Conservation (phyloP, 2,329 filamentous ascomycete species). For the Arthrinium phaeospermum region DNA sequence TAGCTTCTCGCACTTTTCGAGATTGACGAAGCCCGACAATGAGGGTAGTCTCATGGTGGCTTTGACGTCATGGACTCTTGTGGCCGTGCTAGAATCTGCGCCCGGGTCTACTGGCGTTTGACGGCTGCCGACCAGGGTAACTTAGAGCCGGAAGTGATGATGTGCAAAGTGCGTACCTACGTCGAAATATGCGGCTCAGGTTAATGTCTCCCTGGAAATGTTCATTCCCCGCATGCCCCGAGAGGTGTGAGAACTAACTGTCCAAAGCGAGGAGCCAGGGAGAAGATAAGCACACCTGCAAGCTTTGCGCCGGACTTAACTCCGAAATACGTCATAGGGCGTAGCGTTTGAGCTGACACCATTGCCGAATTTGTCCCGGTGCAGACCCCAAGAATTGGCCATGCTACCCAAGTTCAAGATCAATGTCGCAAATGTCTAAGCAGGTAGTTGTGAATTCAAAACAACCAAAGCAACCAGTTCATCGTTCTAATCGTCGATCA, state of each 20-base stretch:
- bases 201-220: neutral
- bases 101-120: neutral
- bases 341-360: neutral
- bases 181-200: neutral
- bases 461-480: no score
- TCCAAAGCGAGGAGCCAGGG: neutral
- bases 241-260: neutral
- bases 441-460: neutral
- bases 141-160: neutral
- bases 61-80: constrained; percentile 4
- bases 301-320: neutral
- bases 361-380: constrained; percentile 10
- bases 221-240: neutral
- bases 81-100: neutral
- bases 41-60: neutral
- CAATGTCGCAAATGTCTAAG: neutral
- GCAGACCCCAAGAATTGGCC: neutral
- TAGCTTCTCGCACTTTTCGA: neutral
- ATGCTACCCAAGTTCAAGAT: neutral
- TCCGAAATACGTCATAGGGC: constrained; percentile 7
- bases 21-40: neutral
- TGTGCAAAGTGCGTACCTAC: neutral
- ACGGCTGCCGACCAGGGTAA: neutral
- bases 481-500: neutral
- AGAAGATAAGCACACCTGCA: neutral